Conservation (phyloP, 768 basidiomycete species). For the Harrya chromipes region DNA sequence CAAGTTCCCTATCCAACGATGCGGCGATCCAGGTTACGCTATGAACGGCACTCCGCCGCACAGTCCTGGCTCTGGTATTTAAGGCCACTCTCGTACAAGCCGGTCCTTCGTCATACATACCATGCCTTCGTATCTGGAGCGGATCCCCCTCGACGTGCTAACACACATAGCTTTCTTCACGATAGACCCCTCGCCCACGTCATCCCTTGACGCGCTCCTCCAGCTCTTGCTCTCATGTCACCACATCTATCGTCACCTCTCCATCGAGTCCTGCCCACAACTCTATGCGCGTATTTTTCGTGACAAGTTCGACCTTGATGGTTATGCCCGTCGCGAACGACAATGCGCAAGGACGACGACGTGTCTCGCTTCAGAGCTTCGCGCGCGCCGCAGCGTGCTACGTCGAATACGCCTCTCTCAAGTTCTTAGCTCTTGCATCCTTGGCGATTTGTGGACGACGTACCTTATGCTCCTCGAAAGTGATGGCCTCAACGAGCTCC, state of each 20-base stretch:
- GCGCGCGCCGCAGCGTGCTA: slow-evolving; percentile 45
- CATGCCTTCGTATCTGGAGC: slow-evolving; percentile 48
- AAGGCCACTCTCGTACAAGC: slow-evolving; percentile 11
- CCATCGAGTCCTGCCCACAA: slow-evolving; percentile 43
- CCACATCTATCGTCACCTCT: slow-evolving; percentile 42
- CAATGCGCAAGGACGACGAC: slow-evolving; percentile 37
- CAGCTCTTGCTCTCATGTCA: slow-evolving; percentile 46
- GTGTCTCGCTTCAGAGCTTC: slow-evolving; percentile 46
- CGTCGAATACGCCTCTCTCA: slow-evolving; percentile 40
- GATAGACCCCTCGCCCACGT: slow-evolving; percentile 36
- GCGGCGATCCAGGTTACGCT: slow-evolving; percentile 34
- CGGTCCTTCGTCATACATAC: slow-evolving; percentile 18
- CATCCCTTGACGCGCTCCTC: slow-evolving; percentile 41
- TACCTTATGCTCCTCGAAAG: slow-evolving; percentile 63
- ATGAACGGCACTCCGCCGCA: slow-evolving; percentile 32
- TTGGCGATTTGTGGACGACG: slow-evolving; percentile 53
- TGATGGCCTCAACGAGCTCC: slow-evolving; percentile 43
- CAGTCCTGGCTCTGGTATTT: slow-evolving; percentile 25
- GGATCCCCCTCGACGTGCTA: slow-evolving; percentile 54
- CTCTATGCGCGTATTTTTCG: slow-evolving; percentile 57
- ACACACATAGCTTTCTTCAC: slow-evolving; percentile 51
- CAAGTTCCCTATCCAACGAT: slow-evolving; percentile 30
- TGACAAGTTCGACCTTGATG: slow-evolving; percentile 43
- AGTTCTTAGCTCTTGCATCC: slow-evolving; percentile 29
- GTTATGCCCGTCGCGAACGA: slow-evolving; percentile 20